Conservation (phyloP, 345 rosid genomes). For the Rhizophora apiculata region DNA sequence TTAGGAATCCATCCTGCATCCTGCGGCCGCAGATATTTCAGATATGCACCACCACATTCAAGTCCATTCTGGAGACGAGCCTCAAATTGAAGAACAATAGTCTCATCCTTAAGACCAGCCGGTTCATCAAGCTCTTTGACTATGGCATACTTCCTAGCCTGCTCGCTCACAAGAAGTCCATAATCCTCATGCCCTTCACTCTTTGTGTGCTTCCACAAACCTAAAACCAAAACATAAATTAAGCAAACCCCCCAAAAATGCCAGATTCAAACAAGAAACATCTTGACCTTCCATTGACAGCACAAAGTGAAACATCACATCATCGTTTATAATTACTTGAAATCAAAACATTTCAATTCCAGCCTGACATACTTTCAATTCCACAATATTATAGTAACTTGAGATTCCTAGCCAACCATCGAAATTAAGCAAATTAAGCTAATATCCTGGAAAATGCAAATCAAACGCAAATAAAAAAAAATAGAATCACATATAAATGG, state of each 20-base stretch:
- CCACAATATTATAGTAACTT: no score
- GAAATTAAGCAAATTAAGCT: no score
- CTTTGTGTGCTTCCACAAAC: conserved; percentile 75
- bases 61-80: conserved; percentile 75
- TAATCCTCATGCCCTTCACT: conserved; percentile 86
- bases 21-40: conserved; percentile 76
- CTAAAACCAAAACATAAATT: conserved; percentile 28
- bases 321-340: no score
- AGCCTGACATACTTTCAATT: no score
- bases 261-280: no score
- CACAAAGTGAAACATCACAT: no score
- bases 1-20: conserved; percentile 68
- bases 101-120: conserved; percentile 60
- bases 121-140: conserved; percentile 67
- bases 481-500: no score
- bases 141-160: conserved; percentile 72
- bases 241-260: conserved; percentile 6
- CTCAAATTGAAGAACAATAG: conserved; percentile 69
- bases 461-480: no score
- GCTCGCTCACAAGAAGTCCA: conserved; percentile 79
- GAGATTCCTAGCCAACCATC: no score
- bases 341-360: no score
- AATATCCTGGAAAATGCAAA: no score
- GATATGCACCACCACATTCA: conserved; percentile 88
- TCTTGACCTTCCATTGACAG: no score